Evolutionary conservation across 306 rosid species (phyloP).

Genomic region (Lathyrus aphaca): DNA sequence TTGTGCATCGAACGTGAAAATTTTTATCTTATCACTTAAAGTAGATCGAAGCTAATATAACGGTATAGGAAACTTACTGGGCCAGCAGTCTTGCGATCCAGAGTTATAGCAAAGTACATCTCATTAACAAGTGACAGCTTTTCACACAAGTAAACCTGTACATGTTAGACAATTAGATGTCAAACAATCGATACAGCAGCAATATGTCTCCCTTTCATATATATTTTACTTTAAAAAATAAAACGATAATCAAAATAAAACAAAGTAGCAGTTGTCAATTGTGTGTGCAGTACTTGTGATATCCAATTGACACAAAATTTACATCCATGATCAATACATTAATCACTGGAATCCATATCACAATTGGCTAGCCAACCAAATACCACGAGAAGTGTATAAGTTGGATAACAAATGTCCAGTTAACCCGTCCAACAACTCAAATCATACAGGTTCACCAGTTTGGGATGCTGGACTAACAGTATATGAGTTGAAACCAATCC

Average conservation of each 20-base stretch:
- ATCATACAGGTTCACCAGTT: constrained; percentile 15
- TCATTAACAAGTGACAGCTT: constrained; percentile 90
- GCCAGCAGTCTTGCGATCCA: constrained; percentile 90
- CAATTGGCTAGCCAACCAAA: constrained; percentile 17
- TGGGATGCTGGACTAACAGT: constrained; percentile 11
- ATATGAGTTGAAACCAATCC: constrained; percentile 11
- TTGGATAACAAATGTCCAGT: constrained; percentile 23
- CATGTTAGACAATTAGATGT: constrained; percentile 37
- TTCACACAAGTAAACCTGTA: constrained; percentile 85
- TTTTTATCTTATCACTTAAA: constrained; percentile 10
- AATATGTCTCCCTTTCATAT: constrained; percentile 4
- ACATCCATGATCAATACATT: constrained; percentile 27
- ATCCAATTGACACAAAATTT: constrained; percentile 15
- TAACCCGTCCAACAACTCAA: constrained; percentile 24
- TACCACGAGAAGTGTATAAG: constrained; percentile 4
- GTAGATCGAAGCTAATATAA: constrained; percentile 17
- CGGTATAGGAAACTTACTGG: constrained; percentile 71
- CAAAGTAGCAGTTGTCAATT: constrained; percentile 9
- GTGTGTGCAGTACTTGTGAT: constrained; percentile 23
- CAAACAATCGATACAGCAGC: constrained; percentile 18
- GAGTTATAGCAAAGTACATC: constrained; percentile 97
- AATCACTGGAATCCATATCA: constrained; percentile 11
- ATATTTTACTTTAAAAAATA: constrained; percentile 2
- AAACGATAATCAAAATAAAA: constrained; percentile 26
- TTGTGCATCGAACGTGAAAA: constrained; percentile 1